Conservation (phyloP, 2,329 filamentous ascomycete species). For the Hypoxylon sp. region DNA sequence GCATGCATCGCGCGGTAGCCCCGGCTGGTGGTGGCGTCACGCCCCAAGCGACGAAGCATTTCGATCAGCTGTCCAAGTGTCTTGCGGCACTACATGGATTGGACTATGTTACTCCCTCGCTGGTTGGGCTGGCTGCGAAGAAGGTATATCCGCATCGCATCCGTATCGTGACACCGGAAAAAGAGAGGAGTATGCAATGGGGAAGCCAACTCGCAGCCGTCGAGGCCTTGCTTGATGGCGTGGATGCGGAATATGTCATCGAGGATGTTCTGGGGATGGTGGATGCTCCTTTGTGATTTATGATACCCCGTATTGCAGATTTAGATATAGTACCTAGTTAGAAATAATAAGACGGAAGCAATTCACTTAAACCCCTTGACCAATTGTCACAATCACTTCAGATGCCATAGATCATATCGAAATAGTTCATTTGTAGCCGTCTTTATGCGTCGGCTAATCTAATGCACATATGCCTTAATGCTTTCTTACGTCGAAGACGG, state of each 20-base stretch:
- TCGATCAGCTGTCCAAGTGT: constrained; percentile 73
- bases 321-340: too few relatives aligned
- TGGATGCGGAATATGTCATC: constrained; percentile 69
- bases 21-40: constrained; percentile 70
- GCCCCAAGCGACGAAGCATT: constrained; percentile 79
- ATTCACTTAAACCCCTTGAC: too few relatives aligned
- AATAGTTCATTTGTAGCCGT: constrained; percentile 15
- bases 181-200: constrained; percentile 92
- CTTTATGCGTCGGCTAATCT: constrained; percentile 8
- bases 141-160: constrained; percentile 93
- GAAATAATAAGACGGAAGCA: too few relatives aligned
- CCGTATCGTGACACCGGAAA: constrained; percentile 63
- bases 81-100: constrained; percentile 84
- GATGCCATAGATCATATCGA: constrained; percentile 2
- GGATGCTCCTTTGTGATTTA: constrained; percentile 58
- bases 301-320: too few relatives aligned
- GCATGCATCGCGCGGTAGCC: constrained; percentile 83
- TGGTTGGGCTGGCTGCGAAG: constrained; percentile 81
- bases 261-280: constrained; percentile 70
- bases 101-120: constrained; percentile 82
- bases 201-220: constrained; percentile 81
- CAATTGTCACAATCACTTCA: too few relatives aligned
- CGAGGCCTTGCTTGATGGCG: constrained; percentile 67
- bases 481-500: too few relatives aligned
- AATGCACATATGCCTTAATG: too few relatives aligned